Evolutionary conservation across 1,139 yeast species (phyloP).

Genomic region (Taiozyma onychis): DNA sequence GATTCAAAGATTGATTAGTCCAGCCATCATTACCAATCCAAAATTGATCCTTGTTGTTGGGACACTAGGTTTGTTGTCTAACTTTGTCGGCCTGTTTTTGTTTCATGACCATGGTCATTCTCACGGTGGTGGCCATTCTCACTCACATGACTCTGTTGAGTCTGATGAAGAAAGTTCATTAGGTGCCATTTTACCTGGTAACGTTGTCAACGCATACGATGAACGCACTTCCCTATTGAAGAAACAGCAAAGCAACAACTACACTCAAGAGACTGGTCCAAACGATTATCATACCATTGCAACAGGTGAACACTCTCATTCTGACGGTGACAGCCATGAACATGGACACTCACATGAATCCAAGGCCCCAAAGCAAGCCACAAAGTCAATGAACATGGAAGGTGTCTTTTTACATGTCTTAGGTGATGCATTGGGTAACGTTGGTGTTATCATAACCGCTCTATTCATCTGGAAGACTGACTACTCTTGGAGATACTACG

Average conservation of each 20-base stretch:
- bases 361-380: conserved; percentile 25
- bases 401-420: conserved; percentile 93
- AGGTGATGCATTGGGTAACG: conserved; percentile 94
- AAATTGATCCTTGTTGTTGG: conserved; percentile 79
- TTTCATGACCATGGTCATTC: conserved; percentile 90
- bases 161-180: conserved; percentile 16
- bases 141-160: conserved; percentile 31
- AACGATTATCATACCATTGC: conserved; percentile 11
- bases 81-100: conserved; percentile 73
- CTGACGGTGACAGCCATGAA: conserved; percentile 2
- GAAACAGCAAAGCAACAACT: conserved; percentile 1
- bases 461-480: conserved; percentile 91
- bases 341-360: conserved; percentile 8
- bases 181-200: conserved; percentile 27
- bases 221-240: conserved; percentile 16
- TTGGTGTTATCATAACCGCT: conserved; percentile 90
- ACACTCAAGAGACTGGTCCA: conserved; percentile 9
- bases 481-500: conserved; percentile 78
- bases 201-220: conserved; percentile 20
- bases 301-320: not conserved
- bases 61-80: conserved; percentile 72
- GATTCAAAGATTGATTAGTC: conserved; percentile 77
- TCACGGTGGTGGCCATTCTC: conserved; percentile 45
- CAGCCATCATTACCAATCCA: conserved; percentile 76
- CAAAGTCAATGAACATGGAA: conserved; percentile 85